Conservation (phyloP, 176 grass and related monocot species). For the Carex cristatella region DNA sequence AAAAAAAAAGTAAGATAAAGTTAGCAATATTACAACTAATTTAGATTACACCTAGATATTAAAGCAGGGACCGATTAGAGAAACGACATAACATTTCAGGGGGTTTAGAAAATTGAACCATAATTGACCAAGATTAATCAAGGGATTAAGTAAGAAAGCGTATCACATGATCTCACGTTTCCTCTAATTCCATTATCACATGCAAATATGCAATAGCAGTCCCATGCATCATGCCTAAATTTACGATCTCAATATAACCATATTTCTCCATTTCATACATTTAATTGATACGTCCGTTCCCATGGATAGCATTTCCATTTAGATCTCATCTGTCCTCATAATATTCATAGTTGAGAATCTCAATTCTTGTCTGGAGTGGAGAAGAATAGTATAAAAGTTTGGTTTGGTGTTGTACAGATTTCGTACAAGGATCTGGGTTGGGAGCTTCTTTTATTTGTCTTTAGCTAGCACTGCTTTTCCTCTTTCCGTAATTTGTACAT, state of each 20-base stretch:
- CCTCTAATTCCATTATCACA: conserved; percentile 19
- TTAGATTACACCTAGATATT: neutral
- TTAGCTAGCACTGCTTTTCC: neutral
- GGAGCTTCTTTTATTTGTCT: conserved; percentile 5
- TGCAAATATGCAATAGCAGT: neutral
- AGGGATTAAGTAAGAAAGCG: conserved; percentile 7
- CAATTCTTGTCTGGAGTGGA: neutral
- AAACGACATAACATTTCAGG: neutral
- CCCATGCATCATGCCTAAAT: conserved; percentile 20
- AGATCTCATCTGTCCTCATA: too few relatives aligned
- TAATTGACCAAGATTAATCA: conserved; percentile 20
- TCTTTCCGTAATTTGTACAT: neutral
- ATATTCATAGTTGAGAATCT: neutral
- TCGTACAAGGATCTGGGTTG: neutral
- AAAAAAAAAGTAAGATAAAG: neutral
- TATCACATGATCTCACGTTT: conserved; percentile 29
- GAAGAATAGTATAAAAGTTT: neutral
- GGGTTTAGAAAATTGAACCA: conserved; percentile 3
- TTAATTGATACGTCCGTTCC: neutral
- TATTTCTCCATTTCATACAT: conserved; percentile 3
- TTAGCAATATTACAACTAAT: neutral
- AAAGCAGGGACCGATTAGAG: neutral
- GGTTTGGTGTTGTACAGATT: neutral
- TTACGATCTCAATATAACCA: neutral
- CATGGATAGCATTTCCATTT: neutral